A percentile compares a stretch with the other conserved stretches of the same genome.
Evolutionary conservation across 106 monocot genomes (phyloP).

Genomic region (Xerophyta viscosa): DNA sequence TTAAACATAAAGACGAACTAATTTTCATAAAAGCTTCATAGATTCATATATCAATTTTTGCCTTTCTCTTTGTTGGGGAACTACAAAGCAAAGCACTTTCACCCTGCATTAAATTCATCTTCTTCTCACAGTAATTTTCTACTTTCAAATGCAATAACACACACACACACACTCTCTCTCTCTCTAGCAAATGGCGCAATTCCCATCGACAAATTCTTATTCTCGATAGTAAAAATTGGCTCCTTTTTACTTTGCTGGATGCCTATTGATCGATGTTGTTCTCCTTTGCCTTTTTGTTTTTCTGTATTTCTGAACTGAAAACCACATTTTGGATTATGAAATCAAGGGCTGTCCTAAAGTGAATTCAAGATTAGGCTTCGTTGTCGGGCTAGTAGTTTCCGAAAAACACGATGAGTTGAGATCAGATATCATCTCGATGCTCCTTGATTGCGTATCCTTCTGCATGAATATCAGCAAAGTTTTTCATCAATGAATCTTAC

Average conservation of each 20-base stretch:
- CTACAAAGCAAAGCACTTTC: slow-evolving; percentile 25
- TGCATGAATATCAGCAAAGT: background rate
- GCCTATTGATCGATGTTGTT: too few species aligned
- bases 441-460: slow-evolving; percentile 30
- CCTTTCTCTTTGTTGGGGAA: slow-evolving; percentile 11
- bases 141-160: slow-evolving; percentile 7
- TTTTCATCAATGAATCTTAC: too few species aligned
- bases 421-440: slow-evolving; percentile 27
- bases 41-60: background rate
- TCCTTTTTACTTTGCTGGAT: too few species aligned
- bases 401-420: slow-evolving; percentile 46
- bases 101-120: slow-evolving; percentile 14
- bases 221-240: too few species aligned
- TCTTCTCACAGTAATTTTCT: too few species aligned
- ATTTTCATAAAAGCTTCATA: too few species aligned
- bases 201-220: too few species aligned
- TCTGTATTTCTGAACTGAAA: too few species aligned
- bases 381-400: slow-evolving; percentile 19
- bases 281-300: too few species aligned
- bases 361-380: slow-evolving; percentile 49
- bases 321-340: slow-evolving; percentile 1
- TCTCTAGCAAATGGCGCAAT: background rate
- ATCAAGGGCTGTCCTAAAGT: slow-evolving; percentile 36
- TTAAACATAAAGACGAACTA: too few species aligned
- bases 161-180: slow-evolving; percentile 8